These are phyloP conservation scores for Cymbopogon flexuosus DNA, from an alignment of 202 grass and related monocot genomes.

Conservation along the genomic window DNA sequence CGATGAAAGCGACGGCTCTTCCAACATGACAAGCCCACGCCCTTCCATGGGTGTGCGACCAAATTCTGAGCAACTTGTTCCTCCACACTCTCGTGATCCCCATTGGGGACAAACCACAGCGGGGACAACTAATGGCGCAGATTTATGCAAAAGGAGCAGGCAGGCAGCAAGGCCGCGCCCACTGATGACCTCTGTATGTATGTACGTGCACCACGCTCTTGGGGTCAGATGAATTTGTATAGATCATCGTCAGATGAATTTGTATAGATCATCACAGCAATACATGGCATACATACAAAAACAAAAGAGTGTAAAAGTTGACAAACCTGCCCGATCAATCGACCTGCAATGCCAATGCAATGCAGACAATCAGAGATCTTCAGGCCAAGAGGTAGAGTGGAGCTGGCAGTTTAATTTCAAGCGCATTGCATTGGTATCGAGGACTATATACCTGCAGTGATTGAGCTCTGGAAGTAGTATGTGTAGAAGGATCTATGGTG, in stretches of 20 bases:
- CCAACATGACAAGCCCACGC: conserved; percentile 40
- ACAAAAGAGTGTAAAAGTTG: conserved; percentile 17
- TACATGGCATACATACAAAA: conserved; percentile 32
- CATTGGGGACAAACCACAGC: conserved; percentile 39
- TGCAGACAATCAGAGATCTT: conserved; percentile 20
- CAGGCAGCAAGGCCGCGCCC: conserved; percentile 36
- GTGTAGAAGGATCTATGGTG: not conserved
- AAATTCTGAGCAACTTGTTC: conserved; percentile 62
- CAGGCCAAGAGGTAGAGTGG: conserved; percentile 5
- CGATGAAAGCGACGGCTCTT: conserved; percentile 45
- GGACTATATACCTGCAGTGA: conserved; percentile 1
- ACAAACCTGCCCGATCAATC: conserved; percentile 2
- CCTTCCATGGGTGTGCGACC: conserved; percentile 41
- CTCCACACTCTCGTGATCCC: conserved; percentile 56
- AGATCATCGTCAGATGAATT: conserved; percentile 36
- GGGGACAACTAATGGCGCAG: conserved; percentile 37
- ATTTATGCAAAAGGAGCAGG: conserved; percentile 26
- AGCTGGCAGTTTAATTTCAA: not conserved
- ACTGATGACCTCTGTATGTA: conserved; percentile 35
- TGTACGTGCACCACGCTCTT: conserved; percentile 28
- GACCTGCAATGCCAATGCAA: not conserved
- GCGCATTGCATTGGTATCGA: not conserved
- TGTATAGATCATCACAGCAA: conserved; percentile 33
- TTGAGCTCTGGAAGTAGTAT: conserved; percentile 1
- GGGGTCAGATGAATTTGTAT: conserved; percentile 31